phyloP scores from a whole-genome alignment of 352 stramenopile genomes.

The Phytopythium helicoides region DNA sequence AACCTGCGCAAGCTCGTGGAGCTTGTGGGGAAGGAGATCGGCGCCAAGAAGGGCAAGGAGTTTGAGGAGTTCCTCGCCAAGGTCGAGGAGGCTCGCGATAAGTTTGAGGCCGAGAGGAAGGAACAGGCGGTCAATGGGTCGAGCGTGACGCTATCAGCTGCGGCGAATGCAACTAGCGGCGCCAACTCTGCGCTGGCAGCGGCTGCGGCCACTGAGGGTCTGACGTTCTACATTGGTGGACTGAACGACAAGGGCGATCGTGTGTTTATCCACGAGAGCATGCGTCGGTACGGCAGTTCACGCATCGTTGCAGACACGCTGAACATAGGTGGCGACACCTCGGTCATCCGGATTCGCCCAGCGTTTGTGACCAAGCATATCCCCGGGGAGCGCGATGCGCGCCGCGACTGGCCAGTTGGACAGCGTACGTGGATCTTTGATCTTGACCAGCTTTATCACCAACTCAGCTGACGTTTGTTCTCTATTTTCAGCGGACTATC shows the following conservation, averaged over 20 bases:
- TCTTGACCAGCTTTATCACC: neutral
- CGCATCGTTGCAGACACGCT: conserved; percentile 86
- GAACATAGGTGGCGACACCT: conserved; percentile 74
- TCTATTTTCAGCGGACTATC: conserved; percentile 78
- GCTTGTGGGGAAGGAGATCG: conserved; percentile 54
- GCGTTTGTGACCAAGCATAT: conserved; percentile 28
- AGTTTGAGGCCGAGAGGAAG: conserved; percentile 25
- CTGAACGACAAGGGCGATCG: conserved; percentile 88
- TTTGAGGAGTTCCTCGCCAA: conserved; percentile 72
- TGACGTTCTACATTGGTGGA: conserved; percentile 74
- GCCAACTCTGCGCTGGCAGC: conserved; percentile 7
- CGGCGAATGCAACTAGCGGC: neutral
- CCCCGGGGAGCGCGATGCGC: conserved; percentile 55
- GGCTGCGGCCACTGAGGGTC: conserved; percentile 19
- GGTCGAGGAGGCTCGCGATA: conserved; percentile 28
- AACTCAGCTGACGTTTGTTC: neutral
- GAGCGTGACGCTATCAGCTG: neutral
- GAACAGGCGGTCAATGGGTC: conserved; percentile 5
- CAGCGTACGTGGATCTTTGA: conserved; percentile 43
- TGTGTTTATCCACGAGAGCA: conserved; percentile 89
- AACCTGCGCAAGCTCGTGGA: conserved; percentile 49
- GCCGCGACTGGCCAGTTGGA: conserved; percentile 67
- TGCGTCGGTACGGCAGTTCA: conserved; percentile 76
- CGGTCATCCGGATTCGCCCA: conserved; percentile 70
- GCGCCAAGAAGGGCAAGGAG: conserved; percentile 64